Evolutionary conservation across 1,139 yeast species (phyloP).

Genomic region (Insectozyma bohioensis): DNA sequence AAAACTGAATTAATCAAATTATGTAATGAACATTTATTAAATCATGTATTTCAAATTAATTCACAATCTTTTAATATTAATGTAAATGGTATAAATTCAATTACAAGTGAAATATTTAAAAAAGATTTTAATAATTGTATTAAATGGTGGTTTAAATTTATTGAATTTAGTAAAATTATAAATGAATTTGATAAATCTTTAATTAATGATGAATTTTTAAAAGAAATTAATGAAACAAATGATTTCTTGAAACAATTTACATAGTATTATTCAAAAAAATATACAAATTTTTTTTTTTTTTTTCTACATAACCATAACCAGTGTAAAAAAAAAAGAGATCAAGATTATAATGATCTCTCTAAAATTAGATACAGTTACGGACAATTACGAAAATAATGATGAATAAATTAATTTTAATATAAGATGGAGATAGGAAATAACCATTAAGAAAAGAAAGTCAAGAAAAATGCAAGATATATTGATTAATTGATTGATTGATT

Average conservation of each 20-base stretch:
- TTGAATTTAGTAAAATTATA: conserved; percentile 36
- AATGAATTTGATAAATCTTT: conserved; percentile 35
- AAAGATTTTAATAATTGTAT: conserved; percentile 43
- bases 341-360: too few species aligned
- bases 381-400: too few species aligned
- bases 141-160: conserved; percentile 41
- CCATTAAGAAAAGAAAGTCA: too few species aligned
- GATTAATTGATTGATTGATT: too few species aligned
- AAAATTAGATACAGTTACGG: too few species aligned
- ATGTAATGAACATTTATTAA: conserved; percentile 37
- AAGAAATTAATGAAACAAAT: conserved; percentile 41
- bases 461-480: too few species aligned
- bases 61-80: conserved; percentile 42
- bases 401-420: too few species aligned
- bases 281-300: too few species aligned
- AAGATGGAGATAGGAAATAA: too few species aligned
- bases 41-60: conserved; percentile 39
- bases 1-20: conserved; percentile 30
- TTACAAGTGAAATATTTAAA: conserved; percentile 35
- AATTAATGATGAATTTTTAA: conserved; percentile 31
- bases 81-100: conserved; percentile 43
- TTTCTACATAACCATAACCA: too few species aligned
- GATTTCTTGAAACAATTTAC: conserved; percentile 38
- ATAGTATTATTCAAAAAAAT: too few species aligned
- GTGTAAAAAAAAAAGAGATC: too few species aligned